Evolutionary conservation across 2,329 filamentous ascomycete genomes (phyloP), one percentile per base, ranked within the genome.

Genomic region (Phaeosphaeriaceae sp.): DNA sequence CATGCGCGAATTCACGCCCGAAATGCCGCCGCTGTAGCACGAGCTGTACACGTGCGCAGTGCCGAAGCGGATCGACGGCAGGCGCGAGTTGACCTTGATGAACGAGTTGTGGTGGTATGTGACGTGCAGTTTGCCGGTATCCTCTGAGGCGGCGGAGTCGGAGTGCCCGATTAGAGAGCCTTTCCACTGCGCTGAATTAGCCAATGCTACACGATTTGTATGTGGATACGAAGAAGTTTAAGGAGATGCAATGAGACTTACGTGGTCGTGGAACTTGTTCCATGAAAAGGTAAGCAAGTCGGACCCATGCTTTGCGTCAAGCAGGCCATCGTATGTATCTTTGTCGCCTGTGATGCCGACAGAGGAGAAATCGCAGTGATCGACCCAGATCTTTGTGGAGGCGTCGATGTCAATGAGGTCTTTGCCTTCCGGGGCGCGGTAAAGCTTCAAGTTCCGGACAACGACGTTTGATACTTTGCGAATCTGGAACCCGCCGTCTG

Each of bases 71-170:
- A 89, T 73, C 4, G 84, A 86, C 7, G 88, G 88, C 0, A 79
- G 79, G 56, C 88, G 88, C 13, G 85, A 88, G 81, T 88, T 86
- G 70, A 89, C 76, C 78, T 88, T 88, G 65, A 71, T 72, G 82
- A 83, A 90, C 79, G 84, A 80, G 83, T 90, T 90, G 82, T 89
- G 86, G 78, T 84, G 84, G 74, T 88, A 89, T 55, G 88, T 90
- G 49, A 90, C 79, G 70, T 80, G 84, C 33, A 90, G 81, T 71
- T 87, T 82, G 65, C 87, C 88, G 1, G 70, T 84, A 77, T 90
- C 88, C 25, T 68, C 66, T 49, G 68, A 76, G 24, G 64, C 76
- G 76, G 87, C 87, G 76, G 63, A 82, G 79, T 88, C 84, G 25
- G 81, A 84, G 80, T 88, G 86, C 17, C 85, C 86, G 54, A 87